phyloP scores from a whole-genome alignment of 805 yeast genomes.

The Wickerhamiella sorbophila region DNA sequence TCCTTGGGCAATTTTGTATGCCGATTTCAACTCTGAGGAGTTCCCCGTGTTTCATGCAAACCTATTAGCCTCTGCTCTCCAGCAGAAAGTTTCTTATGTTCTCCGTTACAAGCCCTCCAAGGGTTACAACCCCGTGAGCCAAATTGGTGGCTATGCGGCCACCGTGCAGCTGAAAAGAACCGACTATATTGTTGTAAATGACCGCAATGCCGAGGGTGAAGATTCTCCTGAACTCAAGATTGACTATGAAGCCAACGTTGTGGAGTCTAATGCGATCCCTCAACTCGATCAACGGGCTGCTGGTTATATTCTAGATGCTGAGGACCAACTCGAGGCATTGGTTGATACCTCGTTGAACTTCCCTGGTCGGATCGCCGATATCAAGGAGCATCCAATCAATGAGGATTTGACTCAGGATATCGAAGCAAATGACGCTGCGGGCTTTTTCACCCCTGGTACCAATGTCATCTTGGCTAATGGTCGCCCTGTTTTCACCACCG shows the following conservation, averaged over 20 bases:
- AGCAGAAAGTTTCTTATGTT: constrained; percentile 55
- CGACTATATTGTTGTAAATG: constrained; percentile 53
- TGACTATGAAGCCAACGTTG: constrained; percentile 14
- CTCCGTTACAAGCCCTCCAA: constrained; percentile 52
- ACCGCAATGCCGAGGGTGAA: constrained; percentile 27
- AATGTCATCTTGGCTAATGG: constrained; percentile 52
- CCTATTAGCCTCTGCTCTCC: constrained; percentile 42
- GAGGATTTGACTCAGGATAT: constrained; percentile 14
- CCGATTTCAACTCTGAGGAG: constrained; percentile 37
- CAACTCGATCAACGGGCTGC: constrained; percentile 23
- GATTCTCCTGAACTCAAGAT: constrained; percentile 7
- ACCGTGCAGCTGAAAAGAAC: constrained; percentile 50
- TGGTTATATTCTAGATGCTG: constrained; percentile 23
- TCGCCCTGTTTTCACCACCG: constrained; percentile 34
- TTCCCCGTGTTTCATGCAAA: constrained; percentile 46
- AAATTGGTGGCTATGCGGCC: constrained; percentile 47
- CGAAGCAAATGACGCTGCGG: constrained; percentile 14
- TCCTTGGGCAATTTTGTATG: constrained; percentile 55
- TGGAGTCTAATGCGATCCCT: constrained; percentile 17
- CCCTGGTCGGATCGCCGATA: constrained; percentile 36
- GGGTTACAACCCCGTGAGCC: constrained; percentile 6
- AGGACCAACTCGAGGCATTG: constrained; percentile 28
- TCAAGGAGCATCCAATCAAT: constrained; percentile 21
- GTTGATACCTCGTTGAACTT: constrained; percentile 34
- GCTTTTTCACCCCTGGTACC: constrained; percentile 17